Evolutionary conservation across 1,139 yeast species (phyloP), one percentile per base, ranked within the genome.

Genomic region (Suhomyces bribrorum): DNA sequence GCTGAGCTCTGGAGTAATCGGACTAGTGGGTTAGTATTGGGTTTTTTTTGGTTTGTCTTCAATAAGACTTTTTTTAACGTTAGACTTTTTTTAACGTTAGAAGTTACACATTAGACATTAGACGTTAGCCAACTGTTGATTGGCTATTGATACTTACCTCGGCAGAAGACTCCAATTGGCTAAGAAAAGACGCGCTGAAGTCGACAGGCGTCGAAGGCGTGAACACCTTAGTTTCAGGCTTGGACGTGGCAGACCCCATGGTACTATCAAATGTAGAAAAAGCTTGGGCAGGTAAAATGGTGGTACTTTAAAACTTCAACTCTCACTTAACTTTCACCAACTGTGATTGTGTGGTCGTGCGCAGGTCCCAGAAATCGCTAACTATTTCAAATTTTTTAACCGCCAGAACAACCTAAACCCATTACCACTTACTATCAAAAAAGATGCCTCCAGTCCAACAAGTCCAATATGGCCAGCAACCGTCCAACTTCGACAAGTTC

Each of bases 401-500:
- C 11, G 23, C 11, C 11, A n/a, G 6, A 20, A 20, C 23, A n/a
- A n/a, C 3, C 11, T 20, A 20, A 20, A 8, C 23, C 23, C 23
- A 20, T 3, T 20, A 8, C 11, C 23, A 8, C 11, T 20, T 20
- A 20, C 23, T 20, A 20, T 26, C 22, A 27, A 27, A 14, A 14
- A 47, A 40, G 35, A 86, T 86, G 95, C 95, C 95, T 52, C 95
- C 95, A 64, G 87, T 83, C 51, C 90, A 79, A 63, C 88, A 83
- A 64, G 76, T 77, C 48, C 85, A 81, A 58, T 81, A 78, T 57
- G 79, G 72, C 35, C 92, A 85, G 52, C 88, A 84, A 59, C 95
- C 94, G 43, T 84, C 96, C 34, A 82, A 85, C 66, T 89, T 89
- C 69, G 96, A 92, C 46, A 92, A 90, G 69, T 86, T 92, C 77